Conservation (phyloP, 345 rosid genomes). For the Trapa bicornis region DNA sequence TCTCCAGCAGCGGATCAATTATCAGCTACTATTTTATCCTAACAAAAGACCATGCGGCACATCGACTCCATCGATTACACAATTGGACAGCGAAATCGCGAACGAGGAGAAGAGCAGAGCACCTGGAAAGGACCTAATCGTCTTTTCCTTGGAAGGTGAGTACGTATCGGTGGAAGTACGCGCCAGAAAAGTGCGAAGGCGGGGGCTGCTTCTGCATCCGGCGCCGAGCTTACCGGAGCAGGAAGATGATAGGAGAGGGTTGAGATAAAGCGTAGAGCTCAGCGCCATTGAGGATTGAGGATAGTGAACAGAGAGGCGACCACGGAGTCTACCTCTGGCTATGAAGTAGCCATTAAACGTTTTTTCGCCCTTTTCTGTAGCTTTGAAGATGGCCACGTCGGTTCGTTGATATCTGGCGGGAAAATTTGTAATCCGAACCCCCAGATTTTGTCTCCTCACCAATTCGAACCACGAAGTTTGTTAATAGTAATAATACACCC, state of each 20-base stretch:
- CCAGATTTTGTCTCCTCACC: too few relatives aligned
- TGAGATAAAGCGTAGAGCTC: conserved; percentile 2
- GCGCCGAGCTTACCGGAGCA: background rate
- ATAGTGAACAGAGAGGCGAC: too few relatives aligned
- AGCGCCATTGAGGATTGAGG: conserved; percentile 2
- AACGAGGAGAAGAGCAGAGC: conserved; percentile 7
- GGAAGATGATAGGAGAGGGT: conserved; percentile 3
- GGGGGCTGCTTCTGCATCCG: background rate
- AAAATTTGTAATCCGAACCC: too few relatives aligned
- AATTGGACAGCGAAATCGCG: background rate
- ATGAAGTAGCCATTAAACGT: too few relatives aligned
- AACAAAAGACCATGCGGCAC: background rate
- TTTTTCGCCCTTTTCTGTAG: too few relatives aligned
- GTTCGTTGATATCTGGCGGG: too few relatives aligned
- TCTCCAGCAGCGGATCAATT: background rate
- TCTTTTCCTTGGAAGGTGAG: conserved; percentile 3
- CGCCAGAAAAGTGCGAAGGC: conserved; percentile 1
- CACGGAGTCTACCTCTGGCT: too few relatives aligned
- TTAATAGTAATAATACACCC: too few relatives aligned
- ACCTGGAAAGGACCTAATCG: conserved; percentile 8
- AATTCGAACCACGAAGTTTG: too few relatives aligned
- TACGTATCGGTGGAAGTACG: conserved; percentile 5
- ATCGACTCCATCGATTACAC: background rate
- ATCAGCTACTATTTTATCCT: background rate
- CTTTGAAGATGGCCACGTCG: too few relatives aligned